Evolutionary conservation across 441 rosid species (phyloP), one percentile per base, ranked within the genome.

Genomic region (Cnidoscolus chayamansa): DNA sequence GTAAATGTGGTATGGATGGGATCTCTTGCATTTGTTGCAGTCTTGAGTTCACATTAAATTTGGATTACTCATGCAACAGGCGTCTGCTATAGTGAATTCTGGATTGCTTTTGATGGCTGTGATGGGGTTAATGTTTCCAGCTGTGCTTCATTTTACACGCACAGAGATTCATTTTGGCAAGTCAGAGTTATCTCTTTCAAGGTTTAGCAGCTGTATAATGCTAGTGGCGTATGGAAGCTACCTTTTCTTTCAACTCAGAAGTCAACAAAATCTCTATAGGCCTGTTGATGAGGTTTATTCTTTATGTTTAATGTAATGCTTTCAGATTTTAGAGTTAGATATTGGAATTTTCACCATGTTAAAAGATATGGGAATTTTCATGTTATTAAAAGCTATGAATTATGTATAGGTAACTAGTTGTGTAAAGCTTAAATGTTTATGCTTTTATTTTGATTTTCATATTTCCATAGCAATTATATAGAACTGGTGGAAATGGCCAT

Each of bases 131-230:
- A 87, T 90, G 35, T 90, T 94, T 71, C 98, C 98, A 7, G 97
- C 97, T 54, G 94, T 89, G 70, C 92, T 94, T 70, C 92, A 94
- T 76, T 92, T 77, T 74, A 94, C 97, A 0, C 95, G 78, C 54
- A 88, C 92, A 15, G 97, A 92, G 78, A 84, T 89, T 71, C 94
- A 88, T 51, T 84, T 76, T 20, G 97, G 97, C 73, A 88, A 83
- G 81, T 92, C 98, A 2, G 98, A 92, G 77, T 79, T 94, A 84
- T 86, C 91, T 68, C 89, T 94, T 76, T 94, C 98, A 62, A 92
- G 97, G 74, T 92, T 92, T 74, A 94, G 94, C 78, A 94, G 98
- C 74, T 90, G 97, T 68, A 63, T 94, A 63, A 94, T 94, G 98
- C 97, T 94, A 61, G 47, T 92, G 60, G 97, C 90, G 20, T 94